Evolutionary conservation across 176 grass and related monocot genomes (phyloP), one percentile per base, ranked within the genome.

Genomic region (Saccharum officinarum): DNA sequence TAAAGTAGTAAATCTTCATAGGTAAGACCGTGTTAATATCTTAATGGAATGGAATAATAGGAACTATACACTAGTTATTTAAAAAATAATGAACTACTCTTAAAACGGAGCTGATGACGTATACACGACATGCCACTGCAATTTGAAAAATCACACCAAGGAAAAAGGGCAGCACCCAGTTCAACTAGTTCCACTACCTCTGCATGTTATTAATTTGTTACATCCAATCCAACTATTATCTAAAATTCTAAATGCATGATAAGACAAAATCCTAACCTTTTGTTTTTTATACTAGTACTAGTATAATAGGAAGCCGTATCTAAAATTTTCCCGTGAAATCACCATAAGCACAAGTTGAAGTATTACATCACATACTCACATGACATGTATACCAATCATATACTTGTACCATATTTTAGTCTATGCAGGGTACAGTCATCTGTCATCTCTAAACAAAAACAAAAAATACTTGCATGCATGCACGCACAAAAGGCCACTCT

Each of bases 301-400:
- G 36, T 30, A 14, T 39, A 40, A 14, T 40, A 4, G 11, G 17
- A 38, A 39, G 6, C 31, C 75, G 40, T 54, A 52, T 80, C 41
- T 23, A 0, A 54, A 36, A 22, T 22, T 68, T 80, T 66, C 75
- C 83, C n/a, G 23, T 73, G 55, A 67, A 83, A 73, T 70, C 45
- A 79, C 44, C 52, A 67, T 22, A 34, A 73, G 3, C 81, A 79
- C 81, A 83, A 88, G 68, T 84, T 84, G 57, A 3, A 66, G 3
- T 45, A 37, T 34, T 63, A 77, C 20, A 63, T 63, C 60, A 63
- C 26, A 31, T 65, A 25, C 4, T 61, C 31, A 37, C 31, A 46
- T 64, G 22, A 30, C 71, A 74, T 49, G 4, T 2, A 74, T 8
- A 28, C 52, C 71, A 63, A 70, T 40, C 72, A 74, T 12, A 62